Percentiles rank a stretch among this genome's conserved stretches.
Conservation (phyloP, 2,329 filamentous ascomycete species). For the Leptographium radiaticola region DNA sequence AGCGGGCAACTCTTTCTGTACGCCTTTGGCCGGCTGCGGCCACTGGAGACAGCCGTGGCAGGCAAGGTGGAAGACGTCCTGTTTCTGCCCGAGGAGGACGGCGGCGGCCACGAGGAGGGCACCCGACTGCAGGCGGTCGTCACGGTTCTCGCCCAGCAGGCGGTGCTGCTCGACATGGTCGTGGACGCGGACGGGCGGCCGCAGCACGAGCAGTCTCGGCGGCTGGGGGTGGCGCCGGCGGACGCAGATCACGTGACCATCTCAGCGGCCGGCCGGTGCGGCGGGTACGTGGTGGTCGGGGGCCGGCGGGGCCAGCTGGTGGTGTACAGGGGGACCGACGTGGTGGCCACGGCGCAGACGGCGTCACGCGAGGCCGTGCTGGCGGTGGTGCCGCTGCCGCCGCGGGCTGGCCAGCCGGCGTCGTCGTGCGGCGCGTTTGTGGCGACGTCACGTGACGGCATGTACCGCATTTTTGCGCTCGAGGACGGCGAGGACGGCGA, state of each 20-base stretch:
- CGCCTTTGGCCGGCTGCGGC: slow-evolving; percentile 5
- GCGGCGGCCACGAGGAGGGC: neutral
- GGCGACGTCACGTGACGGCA: slow-evolving; percentile 65
- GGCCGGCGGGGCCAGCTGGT: slow-evolving; percentile 38
- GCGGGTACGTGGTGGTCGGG: slow-evolving; percentile 34
- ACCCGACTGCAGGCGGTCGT: slow-evolving; percentile 22
- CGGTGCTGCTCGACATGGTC: slow-evolving; percentile 11
- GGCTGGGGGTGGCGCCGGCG: neutral
- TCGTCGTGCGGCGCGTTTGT: slow-evolving; percentile 42
- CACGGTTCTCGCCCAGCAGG: slow-evolving; percentile 32
- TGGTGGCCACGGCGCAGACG: slow-evolving; percentile 14
- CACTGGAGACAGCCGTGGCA: slow-evolving; percentile 22
- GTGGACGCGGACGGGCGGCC: neutral
- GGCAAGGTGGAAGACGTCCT: slow-evolving; percentile 40
- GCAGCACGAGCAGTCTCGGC: neutral
- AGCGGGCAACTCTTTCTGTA: slow-evolving; percentile 35
- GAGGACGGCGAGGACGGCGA: neutral
- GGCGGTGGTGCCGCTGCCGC: slow-evolving; percentile 38
- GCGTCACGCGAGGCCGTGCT: slow-evolving; percentile 44
- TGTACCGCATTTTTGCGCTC: slow-evolving; percentile 49
- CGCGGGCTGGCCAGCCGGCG: slow-evolving; percentile 12
- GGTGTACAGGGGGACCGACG: slow-evolving; percentile 15
- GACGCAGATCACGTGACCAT: neutral
- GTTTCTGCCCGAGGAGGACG: slow-evolving; percentile 17
- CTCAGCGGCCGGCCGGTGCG: slow-evolving; percentile 7